These are phyloP conservation scores for Volutella citrinella DNA, from an alignment of 2,329 filamentous ascomycete species.

Conservation along the genomic window DNA sequence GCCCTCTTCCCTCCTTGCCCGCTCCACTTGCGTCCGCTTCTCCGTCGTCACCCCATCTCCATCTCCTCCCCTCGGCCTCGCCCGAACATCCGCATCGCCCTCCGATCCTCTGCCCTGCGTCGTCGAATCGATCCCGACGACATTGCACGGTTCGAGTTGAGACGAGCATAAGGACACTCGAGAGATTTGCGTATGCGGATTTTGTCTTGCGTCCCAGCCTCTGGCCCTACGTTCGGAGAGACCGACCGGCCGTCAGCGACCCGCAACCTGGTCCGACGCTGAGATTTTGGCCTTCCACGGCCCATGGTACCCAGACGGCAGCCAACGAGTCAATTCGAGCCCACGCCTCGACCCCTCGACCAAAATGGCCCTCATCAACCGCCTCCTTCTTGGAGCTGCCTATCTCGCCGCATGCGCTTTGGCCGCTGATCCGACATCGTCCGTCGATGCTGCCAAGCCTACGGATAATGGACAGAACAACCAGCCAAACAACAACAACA, in stretches of 20 bases:
- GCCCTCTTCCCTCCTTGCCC: conserved; percentile 15
- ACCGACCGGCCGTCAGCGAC: conserved; percentile 9
- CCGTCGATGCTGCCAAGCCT: conserved; percentile 18
- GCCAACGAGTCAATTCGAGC: conserved; percentile 25
- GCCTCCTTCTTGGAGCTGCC: conserved; percentile 24
- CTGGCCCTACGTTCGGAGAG: conserved; percentile 16
- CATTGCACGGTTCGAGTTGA: too few species aligned
- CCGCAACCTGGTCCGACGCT: too few species aligned
- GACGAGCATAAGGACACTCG: too few species aligned
- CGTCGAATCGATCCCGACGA: conserved; percentile 12
- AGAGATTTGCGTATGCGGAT: too few species aligned
- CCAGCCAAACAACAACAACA: conserved; percentile 6
- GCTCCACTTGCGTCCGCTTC: conserved; percentile 14
- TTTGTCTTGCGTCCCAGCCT: too few species aligned
- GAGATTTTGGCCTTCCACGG: conserved; percentile 15
- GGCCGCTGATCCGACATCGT: conserved; percentile 15
- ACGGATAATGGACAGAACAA: conserved; percentile 18
- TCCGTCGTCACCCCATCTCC: conserved; percentile 18
- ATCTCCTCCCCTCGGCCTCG: conserved; percentile 10
- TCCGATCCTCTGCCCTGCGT: conserved; percentile 13
- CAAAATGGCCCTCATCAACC: conserved; percentile 24
- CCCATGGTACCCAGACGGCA: conserved; percentile 26
- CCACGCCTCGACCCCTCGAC: conserved; percentile 14
- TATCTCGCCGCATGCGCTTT: conserved; percentile 22
- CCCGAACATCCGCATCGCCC: conserved; percentile 14